phyloP scores from a whole-genome alignment of 2,329 filamentous ascomycete genomes.

The Scopulariopsis brevicaulis region DNA sequence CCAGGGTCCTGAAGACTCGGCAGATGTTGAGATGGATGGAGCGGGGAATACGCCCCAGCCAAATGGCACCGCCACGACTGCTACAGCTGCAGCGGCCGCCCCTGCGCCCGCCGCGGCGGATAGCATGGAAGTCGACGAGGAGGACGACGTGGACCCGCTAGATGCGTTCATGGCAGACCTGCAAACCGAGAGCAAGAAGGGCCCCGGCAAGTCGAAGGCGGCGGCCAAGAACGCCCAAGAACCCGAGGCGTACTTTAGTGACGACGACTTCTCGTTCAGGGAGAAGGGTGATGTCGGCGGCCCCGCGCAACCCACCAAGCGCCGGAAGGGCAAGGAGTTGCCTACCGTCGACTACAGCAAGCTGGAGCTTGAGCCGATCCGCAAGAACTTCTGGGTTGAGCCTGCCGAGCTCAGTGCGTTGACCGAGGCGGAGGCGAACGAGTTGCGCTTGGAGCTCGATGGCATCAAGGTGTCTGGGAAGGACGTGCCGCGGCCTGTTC shows the following conservation, averaged over 20 bases:
- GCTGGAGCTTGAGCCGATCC: slow-evolving; percentile 71
- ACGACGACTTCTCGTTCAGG: slow-evolving; percentile 58
- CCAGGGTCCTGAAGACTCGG: slow-evolving; percentile 35
- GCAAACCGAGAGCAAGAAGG: slow-evolving; percentile 11
- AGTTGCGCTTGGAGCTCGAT: slow-evolving; percentile 77
- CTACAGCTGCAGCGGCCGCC: slow-evolving; percentile 6
- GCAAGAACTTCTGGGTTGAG: slow-evolving; percentile 93
- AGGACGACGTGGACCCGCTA: slow-evolving; percentile 59
- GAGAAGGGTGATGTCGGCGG: slow-evolving; percentile 32
- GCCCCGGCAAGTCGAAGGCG: slow-evolving; percentile 10
- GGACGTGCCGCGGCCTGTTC: slow-evolving; percentile 83
- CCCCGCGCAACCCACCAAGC: slow-evolving; percentile 47
- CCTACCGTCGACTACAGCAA: slow-evolving; percentile 79
- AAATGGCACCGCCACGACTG: slow-evolving; percentile 11
- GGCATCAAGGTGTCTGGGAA: slow-evolving; percentile 89
- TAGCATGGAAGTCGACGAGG: slow-evolving; percentile 45
- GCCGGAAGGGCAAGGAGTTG: slow-evolving; percentile 86
- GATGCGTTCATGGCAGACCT: slow-evolving; percentile 92
- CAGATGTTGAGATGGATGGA: slow-evolving; percentile 17
- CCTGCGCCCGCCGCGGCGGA: slow-evolving; percentile 17
- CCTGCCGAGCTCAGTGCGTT: slow-evolving; percentile 73
- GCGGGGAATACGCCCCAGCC: slow-evolving; percentile 17
- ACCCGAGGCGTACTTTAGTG: slow-evolving; percentile 79
- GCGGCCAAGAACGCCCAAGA: slow-evolving; percentile 46
- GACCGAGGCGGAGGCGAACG: slow-evolving; percentile 73